phyloP scores from a whole-genome alignment of 768 basidiomycete species.

The Tylopilus sp. region DNA sequence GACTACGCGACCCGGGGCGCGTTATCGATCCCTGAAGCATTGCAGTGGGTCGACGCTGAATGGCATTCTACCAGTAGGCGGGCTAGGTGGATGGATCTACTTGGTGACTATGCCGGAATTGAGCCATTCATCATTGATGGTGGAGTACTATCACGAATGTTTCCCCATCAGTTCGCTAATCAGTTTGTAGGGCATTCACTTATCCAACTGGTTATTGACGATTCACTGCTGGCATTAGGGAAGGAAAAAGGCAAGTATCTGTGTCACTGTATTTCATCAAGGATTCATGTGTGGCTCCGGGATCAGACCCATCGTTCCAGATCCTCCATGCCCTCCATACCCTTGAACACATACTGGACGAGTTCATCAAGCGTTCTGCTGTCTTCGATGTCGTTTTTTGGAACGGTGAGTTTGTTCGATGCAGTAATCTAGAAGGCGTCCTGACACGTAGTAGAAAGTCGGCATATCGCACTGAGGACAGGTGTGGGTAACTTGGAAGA shows the following conservation, averaged over 20 bases:
- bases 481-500: constrained; percentile 35
- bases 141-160: constrained; percentile 18
- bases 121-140: constrained; percentile 69
- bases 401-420: constrained; percentile 36
- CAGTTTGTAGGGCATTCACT: constrained; percentile 68
- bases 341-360: constrained; percentile 49
- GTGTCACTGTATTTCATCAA: not conserved
- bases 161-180: constrained; percentile 6
- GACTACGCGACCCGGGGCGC: not conserved
- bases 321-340: constrained; percentile 56
- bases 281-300: not conserved
- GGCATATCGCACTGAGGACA: constrained; percentile 41
- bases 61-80: constrained; percentile 41
- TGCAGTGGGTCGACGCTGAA: constrained; percentile 31
- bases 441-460: constrained; percentile 35
- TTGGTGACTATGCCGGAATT: constrained; percentile 67
- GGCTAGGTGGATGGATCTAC: constrained; percentile 63
- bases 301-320: constrained; percentile 54
- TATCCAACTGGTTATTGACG: constrained; percentile 54
- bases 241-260: constrained; percentile 37
- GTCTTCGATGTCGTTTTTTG: constrained; percentile 67
- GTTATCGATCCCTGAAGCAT: constrained; percentile 20
- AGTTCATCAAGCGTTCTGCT: constrained; percentile 48
- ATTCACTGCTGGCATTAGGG: constrained; percentile 58
- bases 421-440: not conserved